These are phyloP conservation scores for Mrakia gelida DNA, from an alignment of 768 basidiomycete genomes.

Conservation along the genomic window DNA sequence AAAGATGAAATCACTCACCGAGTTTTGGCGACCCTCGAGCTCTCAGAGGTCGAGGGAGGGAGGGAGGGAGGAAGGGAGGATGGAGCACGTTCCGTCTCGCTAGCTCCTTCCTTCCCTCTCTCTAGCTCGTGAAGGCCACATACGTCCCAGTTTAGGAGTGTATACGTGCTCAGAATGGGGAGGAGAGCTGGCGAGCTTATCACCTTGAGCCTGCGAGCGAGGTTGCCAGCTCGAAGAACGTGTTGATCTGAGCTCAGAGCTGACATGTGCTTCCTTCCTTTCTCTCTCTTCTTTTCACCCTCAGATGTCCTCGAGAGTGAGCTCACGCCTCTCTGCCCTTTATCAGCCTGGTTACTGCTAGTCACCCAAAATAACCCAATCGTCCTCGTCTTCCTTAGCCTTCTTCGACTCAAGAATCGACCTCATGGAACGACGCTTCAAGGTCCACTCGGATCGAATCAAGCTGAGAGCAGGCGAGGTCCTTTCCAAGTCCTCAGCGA, in stretches of 20 bases:
- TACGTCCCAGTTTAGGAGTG: no score
- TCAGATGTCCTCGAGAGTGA: slow-evolving; percentile 21
- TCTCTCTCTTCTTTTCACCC: neutral
- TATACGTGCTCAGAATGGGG: no score
- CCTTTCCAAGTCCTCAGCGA: slow-evolving; percentile 54
- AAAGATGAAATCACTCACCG: no score
- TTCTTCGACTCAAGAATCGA: slow-evolving; percentile 62
- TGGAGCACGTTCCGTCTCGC: no score
- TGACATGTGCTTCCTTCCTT: neutral
- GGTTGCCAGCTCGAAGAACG: neutral
- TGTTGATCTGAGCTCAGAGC: neutral
- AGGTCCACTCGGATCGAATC: slow-evolving; percentile 78
- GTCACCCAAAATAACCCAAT: no score
- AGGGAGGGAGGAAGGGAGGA: no score
- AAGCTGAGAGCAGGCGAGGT: slow-evolving; percentile 77
- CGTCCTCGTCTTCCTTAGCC: neutral
- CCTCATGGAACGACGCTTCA: slow-evolving; percentile 63
- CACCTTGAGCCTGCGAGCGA: neutral
- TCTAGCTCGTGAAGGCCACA: no score
- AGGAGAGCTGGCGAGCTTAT: no score
- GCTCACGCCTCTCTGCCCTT: neutral
- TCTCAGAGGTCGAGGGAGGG: no score
- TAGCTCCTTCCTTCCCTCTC: no score
- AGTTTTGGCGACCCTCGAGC: no score
- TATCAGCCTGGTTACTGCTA: neutral